Conservation (phyloP, 148 eudicot species). For the Dianthus caryophyllus region DNA sequence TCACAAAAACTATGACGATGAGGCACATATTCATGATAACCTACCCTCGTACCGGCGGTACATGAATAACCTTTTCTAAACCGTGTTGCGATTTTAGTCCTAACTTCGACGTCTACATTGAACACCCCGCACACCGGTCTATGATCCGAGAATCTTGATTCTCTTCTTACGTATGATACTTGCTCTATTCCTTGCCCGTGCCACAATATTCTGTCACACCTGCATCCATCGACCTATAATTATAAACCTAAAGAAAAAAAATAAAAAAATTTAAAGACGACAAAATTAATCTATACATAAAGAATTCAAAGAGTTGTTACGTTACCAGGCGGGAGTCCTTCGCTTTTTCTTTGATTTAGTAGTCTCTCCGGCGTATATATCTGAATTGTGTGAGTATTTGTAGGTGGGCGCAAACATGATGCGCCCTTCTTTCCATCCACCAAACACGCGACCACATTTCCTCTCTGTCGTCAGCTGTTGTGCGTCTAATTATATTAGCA, state of each 20-base stretch:
- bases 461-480: slow-evolving; percentile 52
- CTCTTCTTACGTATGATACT: slow-evolving; percentile 52
- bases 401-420: slow-evolving; percentile 76
- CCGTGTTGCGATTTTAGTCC: slow-evolving; percentile 24
- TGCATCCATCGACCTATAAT: slow-evolving; percentile 15
- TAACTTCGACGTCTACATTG: slow-evolving; percentile 47
- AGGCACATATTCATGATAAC: slow-evolving; percentile 32
- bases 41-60: slow-evolving; percentile 30
- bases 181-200: slow-evolving; percentile 67
- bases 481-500: too few relatives aligned
- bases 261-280: too few relatives aligned
- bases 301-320: background rate
- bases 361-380: slow-evolving; percentile 69
- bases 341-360: slow-evolving; percentile 72
- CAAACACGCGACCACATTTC: slow-evolving; percentile 62
- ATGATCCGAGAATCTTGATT: slow-evolving; percentile 80
- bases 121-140: slow-evolving; percentile 74
- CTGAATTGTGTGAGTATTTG: slow-evolving; percentile 79
- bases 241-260: too few relatives aligned
- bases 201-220: slow-evolving; percentile 94
- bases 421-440: slow-evolving; percentile 66
- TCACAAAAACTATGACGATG: slow-evolving; percentile 51
- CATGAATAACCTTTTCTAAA: slow-evolving; percentile 63
- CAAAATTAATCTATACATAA: background rate
- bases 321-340: slow-evolving; percentile 81